phyloP scores from a whole-genome alignment of 164 flowering plant genomes.

The Santalum album region DNA sequence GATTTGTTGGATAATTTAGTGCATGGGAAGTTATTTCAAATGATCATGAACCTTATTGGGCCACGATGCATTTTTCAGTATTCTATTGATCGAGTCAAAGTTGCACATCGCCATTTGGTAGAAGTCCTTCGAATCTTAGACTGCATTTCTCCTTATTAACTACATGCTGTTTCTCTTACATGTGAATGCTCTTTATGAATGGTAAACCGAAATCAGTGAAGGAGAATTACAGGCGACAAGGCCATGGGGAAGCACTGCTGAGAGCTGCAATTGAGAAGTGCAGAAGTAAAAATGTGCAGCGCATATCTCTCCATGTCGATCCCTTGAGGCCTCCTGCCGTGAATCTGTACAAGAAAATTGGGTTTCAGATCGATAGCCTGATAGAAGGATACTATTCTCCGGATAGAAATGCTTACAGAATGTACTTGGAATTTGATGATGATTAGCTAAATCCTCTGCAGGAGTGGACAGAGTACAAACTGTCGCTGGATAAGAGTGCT shows the following conservation, averaged over 20 bases:
- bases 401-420: conserved; percentile 75
- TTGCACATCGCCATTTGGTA: too few species aligned
- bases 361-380: conserved; percentile 56
- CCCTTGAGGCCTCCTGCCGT: conserved; percentile 58
- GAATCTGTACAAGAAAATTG: conserved; percentile 67
- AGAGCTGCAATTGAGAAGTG: conserved; percentile 74
- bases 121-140: too few species aligned
- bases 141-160: too few species aligned
- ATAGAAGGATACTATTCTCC: conserved; percentile 61
- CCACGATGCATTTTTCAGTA: too few species aligned
- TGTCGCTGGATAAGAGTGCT: too few species aligned
- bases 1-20: too few species aligned
- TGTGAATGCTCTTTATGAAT: not conserved
- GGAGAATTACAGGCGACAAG: conserved; percentile 58
- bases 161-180: not conserved
- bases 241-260: conserved; percentile 71
- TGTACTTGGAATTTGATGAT: conserved; percentile 56
- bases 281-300: conserved; percentile 44
- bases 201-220: conserved; percentile 37
- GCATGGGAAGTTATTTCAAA: too few species aligned
- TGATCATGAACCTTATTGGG: too few species aligned
- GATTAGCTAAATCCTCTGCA: conserved; percentile 3
- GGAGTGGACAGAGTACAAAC: too few species aligned
- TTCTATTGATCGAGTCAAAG: too few species aligned
- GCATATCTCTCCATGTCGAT: conserved; percentile 78